phyloP scores from a whole-genome alignment of 2,329 filamentous ascomycete genomes.

The Colletotrichum musae region DNA sequence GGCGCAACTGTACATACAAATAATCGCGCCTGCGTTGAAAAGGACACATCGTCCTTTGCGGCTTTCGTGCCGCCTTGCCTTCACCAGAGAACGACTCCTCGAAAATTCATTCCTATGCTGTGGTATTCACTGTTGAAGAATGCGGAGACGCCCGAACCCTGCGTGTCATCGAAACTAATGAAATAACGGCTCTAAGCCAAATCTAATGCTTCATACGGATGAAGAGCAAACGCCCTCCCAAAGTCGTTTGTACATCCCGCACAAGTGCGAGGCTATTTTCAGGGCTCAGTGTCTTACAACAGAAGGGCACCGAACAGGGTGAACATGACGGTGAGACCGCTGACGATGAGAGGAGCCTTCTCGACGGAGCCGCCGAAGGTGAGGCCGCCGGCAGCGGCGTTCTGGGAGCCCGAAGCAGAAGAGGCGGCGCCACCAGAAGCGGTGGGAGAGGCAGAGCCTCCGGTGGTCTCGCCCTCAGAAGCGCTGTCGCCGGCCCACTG shows the following conservation, averaged over 20 bases:
- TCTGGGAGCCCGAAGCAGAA: slow-evolving; percentile 53
- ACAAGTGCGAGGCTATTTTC: slow-evolving; percentile 3
- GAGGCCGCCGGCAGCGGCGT: slow-evolving; percentile 48
- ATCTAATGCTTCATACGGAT: slow-evolving; percentile 37
- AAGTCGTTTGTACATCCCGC: slow-evolving; percentile 40
- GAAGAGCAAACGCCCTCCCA: slow-evolving; percentile 17
- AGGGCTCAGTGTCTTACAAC: slow-evolving; percentile 49
- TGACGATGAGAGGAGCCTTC: slow-evolving; percentile 52
- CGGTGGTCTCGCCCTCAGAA: slow-evolving; percentile 59
- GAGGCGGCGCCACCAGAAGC: slow-evolving; percentile 52
- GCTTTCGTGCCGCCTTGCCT: neutral
- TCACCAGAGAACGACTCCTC: neutral
- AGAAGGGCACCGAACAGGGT: slow-evolving; percentile 57
- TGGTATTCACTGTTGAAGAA: slow-evolving; percentile 22
- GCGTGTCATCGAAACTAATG: slow-evolving; percentile 28
- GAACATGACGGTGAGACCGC: slow-evolving; percentile 52
- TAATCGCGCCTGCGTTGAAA: slow-evolving; percentile 23
- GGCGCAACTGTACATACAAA: slow-evolving; percentile 30
- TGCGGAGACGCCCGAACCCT: slow-evolving; percentile 16
- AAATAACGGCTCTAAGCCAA: slow-evolving; percentile 26
- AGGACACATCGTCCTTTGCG: slow-evolving; percentile 9
- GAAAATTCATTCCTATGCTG: neutral
- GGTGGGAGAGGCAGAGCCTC: slow-evolving; percentile 54
- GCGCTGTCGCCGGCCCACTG: slow-evolving; percentile 63
- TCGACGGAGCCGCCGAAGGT: slow-evolving; percentile 42